Base-by-base conservation (phyloP, 108 stramenopile species). In the Skeletonema tropicum region DNA sequence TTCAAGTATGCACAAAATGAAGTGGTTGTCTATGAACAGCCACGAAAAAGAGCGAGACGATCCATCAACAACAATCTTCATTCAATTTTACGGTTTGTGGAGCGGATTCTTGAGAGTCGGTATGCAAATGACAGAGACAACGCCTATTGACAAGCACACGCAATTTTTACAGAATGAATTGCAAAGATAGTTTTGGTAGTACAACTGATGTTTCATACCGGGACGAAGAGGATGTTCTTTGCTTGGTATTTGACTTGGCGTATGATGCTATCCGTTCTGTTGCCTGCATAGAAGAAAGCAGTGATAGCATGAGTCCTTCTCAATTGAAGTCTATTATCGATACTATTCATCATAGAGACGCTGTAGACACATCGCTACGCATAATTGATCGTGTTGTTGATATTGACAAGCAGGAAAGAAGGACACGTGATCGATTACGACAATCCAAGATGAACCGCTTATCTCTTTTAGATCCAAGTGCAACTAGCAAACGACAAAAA, bases 181-280 rank as follows among this genome's bases (percentile, higher is more conserved):
- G 66, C 72, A 68, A 61, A 30, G 48, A 5, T 68, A n/a, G 68
- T 59, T 79, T 73, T 68, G 78, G 78, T 3, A 60, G 78, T 3
- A 60, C 48, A 12, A 60, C 49, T 52, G 78, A 73, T 45, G 36
- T 35, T 15, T 39, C 49, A 23, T 72, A 72, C 57, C 71, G 38
- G 35, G 66, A 33, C 30, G 49, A 67, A 62, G 78, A 79, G 49
- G 66, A 68, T 38, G 72, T 79, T 19, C 25, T 67, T 9, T 79
- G 64, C 25, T 68, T 63, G 66, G 71, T 62, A 57, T 79, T 79
- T 57, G 48, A 45, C 49, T 63, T 79, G 14, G 71, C 78, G 15
- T 57, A 68, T 19, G 46, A 79, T 73, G 71, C 71, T 59, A 73
- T 79, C 52, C 23, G 52, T 23, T 21, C 52, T 9, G 52, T 55